Percentiles rank a stretch among this genome's conserved stretches.
These are phyloP conservation scores for Flaveria bidentis DNA, from an alignment of 129 eudicot genomes.

Conservation along the genomic window DNA sequence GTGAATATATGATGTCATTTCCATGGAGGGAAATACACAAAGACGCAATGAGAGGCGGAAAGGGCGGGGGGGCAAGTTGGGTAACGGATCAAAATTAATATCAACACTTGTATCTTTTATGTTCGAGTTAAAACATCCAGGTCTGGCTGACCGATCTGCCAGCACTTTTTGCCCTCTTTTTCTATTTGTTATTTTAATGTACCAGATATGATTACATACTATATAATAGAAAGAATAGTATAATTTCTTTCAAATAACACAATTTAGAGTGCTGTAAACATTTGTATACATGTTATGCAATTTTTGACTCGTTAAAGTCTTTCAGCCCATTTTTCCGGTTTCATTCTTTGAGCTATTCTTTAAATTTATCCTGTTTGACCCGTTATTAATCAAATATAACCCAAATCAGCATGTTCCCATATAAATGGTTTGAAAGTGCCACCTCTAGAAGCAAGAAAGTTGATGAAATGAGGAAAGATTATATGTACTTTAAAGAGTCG, in stretches of 20 bases:
- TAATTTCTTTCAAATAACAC: not conserved
- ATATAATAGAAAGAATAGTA: not conserved
- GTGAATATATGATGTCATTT: not conserved
- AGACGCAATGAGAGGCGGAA: not conserved
- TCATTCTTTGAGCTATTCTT: not conserved
- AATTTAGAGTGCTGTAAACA: not conserved
- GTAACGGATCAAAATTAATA: not conserved
- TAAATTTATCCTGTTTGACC: not conserved
- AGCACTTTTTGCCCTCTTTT: not conserved
- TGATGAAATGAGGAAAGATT: not conserved
- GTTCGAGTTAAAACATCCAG: not conserved
- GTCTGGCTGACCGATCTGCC: not conserved
- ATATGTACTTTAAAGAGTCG: slow-evolving; percentile 72
- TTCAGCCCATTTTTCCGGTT: not conserved
- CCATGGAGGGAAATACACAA: not conserved
- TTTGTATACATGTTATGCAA: not conserved
- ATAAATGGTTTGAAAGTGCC: not conserved
- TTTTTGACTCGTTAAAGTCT: not conserved
- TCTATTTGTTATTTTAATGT: not conserved
- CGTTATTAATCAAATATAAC: not conserved
- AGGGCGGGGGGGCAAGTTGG: not conserved
- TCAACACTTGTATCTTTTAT: not conserved
- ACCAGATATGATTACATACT: not conserved
- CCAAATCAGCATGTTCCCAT: not conserved
- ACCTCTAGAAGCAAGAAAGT: slow-evolving; percentile 13